Evolutionary conservation across 1,284 basidiomycete genomes (phyloP).

Genomic region (Rhodotorula sp.): DNA sequence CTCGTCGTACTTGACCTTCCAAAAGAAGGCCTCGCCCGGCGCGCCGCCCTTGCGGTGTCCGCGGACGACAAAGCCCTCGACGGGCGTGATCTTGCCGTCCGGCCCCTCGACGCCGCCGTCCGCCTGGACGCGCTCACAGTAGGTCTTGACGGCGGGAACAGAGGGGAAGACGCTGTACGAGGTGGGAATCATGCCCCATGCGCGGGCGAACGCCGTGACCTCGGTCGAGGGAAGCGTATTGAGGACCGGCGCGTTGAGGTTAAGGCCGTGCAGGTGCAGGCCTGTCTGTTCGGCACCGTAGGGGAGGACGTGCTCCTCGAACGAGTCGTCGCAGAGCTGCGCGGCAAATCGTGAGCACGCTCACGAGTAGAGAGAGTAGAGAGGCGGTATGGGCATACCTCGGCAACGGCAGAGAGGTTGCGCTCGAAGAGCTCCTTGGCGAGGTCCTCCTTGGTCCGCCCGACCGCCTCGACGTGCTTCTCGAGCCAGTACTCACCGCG

Average conservation of each 20-base stretch:
- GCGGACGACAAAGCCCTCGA: constrained; percentile 96
- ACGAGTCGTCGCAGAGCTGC: constrained; percentile 93
- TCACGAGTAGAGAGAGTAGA: background rate
- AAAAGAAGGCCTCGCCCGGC: constrained; percentile 84
- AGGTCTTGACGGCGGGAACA: constrained; percentile 65
- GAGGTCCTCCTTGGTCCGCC: constrained; percentile 71
- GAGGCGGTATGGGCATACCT: constrained; percentile 58
- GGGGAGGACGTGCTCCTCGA: constrained; percentile 94
- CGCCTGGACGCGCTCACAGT: constrained; percentile 56
- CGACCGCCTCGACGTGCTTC: constrained; percentile 66
- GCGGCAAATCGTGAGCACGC: background rate
- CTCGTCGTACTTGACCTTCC: constrained; percentile 99
- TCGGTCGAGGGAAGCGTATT: constrained; percentile 67
- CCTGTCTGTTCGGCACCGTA: constrained; percentile 82
- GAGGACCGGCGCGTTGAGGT: constrained; percentile 71
- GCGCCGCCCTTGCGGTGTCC: constrained; percentile 36
- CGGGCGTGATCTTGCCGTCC: constrained; percentile 68
- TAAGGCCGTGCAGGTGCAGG: constrained; percentile 91
- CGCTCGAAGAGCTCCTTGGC: constrained; percentile 75
- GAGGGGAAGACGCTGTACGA: constrained; percentile 63
- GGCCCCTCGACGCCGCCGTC: constrained; percentile 62
- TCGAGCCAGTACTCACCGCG: constrained; percentile 81
- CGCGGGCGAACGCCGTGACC: constrained; percentile 77
- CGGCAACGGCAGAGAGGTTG: constrained; percentile 86
- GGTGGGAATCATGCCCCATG: constrained; percentile 92